These are phyloP conservation scores for Glomus cerebriforme DNA, from an alignment of 192 early-diverging fungal species.

Conservation along the genomic window DNA sequence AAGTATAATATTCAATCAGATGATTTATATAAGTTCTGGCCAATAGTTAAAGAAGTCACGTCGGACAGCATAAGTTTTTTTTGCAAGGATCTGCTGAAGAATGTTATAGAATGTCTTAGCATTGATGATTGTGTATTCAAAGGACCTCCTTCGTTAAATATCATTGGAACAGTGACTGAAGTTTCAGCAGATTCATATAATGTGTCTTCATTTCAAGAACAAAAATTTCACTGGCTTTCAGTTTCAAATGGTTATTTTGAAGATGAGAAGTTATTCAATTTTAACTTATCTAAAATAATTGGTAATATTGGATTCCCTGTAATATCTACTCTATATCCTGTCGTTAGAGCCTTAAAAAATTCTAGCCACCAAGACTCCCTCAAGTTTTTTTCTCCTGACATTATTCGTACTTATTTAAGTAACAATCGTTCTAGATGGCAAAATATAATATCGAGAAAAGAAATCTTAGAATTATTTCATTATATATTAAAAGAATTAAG, in stretches of 20 bases:
- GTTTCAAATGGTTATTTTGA: background rate
- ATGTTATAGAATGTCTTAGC: background rate
- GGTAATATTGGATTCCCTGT: slow-evolving; percentile 12
- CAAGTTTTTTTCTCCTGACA: background rate
- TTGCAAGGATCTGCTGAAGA: background rate
- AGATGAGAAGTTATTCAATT: background rate
- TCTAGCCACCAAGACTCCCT: background rate
- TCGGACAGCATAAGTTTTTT: background rate
- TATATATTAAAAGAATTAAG: background rate
- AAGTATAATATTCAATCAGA: background rate
- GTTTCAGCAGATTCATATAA: background rate
- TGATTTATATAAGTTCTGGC: background rate
- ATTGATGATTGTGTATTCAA: background rate
- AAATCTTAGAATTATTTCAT: background rate
- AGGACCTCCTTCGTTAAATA: background rate
- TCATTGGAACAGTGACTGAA: background rate
- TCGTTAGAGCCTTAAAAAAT: background rate
- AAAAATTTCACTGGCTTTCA: background rate
- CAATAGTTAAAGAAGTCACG: background rate
- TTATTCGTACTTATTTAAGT: background rate
- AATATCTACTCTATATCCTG: background rate
- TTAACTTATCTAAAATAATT: background rate
- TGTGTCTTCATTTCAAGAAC: background rate
- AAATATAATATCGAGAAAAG: background rate
- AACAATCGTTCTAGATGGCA: background rate